These are phyloP conservation scores for Boletus subparvulus DNA, from an alignment of 768 basidiomycete genomes.

Conservation along the genomic window DNA sequence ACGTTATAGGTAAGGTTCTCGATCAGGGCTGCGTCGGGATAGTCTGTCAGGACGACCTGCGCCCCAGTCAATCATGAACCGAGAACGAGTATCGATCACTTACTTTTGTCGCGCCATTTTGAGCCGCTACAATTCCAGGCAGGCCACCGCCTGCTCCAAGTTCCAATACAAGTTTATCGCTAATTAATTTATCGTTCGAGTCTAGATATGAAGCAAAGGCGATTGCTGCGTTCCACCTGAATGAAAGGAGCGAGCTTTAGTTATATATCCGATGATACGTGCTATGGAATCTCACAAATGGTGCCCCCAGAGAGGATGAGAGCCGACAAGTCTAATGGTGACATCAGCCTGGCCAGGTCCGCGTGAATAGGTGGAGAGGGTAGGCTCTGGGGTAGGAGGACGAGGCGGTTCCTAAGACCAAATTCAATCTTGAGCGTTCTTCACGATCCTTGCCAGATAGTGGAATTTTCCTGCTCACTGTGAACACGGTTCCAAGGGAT, in stretches of 20 bases:
- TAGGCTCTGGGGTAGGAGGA: slow-evolving; percentile 67
- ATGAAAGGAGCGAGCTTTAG: background rate
- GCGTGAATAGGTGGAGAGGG: slow-evolving; percentile 49
- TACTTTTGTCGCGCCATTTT: slow-evolving; percentile 70
- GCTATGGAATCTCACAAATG: slow-evolving; percentile 50
- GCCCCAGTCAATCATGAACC: background rate
- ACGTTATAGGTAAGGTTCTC: slow-evolving; percentile 77
- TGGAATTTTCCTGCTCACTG: slow-evolving; percentile 36
- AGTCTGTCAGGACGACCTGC: slow-evolving; percentile 87
- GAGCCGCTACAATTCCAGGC: slow-evolving; percentile 73
- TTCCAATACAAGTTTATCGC: slow-evolving; percentile 63
- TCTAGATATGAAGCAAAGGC: slow-evolving; percentile 73
- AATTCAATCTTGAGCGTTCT: background rate
- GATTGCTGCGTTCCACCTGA: slow-evolving; percentile 79
- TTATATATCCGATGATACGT: background rate
- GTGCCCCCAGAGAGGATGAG: slow-evolving; percentile 82
- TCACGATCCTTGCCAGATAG: background rate
- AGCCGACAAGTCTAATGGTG: slow-evolving; percentile 69
- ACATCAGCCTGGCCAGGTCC: slow-evolving; percentile 34
- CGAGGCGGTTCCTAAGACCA: slow-evolving; percentile 53
- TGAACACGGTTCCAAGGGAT: slow-evolving; percentile 48
- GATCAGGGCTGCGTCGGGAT: slow-evolving; percentile 76
- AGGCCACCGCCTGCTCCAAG: slow-evolving; percentile 93
- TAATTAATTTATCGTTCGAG: slow-evolving; percentile 45
- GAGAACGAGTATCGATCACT: background rate